Conservation (phyloP, 2,329 filamentous ascomycete genomes). For the Exophiala spinifera region DNA sequence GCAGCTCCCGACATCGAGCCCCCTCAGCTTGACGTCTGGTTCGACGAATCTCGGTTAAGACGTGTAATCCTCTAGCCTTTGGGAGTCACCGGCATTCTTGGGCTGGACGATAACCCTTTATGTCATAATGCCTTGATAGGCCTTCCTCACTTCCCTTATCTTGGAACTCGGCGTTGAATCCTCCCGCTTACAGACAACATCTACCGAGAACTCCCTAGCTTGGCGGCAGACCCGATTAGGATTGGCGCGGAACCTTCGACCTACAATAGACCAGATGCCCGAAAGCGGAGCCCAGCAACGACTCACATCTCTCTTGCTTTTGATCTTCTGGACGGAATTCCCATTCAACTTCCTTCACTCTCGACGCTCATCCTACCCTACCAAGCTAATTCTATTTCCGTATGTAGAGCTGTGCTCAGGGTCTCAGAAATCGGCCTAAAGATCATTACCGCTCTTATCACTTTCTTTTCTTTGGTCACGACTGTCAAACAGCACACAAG, state of each 20-base stretch:
- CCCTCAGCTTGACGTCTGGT: background rate
- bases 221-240: background rate
- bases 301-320: no score
- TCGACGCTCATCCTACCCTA: no score
- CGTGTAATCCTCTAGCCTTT: background rate
- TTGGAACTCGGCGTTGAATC: background rate
- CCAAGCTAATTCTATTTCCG: no score
- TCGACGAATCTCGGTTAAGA: background rate
- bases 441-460: background rate
- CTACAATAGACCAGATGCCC: no score
- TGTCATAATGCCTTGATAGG: no score
- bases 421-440: no score
- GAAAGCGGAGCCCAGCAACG: no score
- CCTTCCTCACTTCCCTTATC: background rate
- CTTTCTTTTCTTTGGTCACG: background rate
- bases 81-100: background rate
- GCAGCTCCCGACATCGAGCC: background rate
- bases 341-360: no score
- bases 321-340: no score
- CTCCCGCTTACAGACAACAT: background rate
- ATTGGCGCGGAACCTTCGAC: background rate
- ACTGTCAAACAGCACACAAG: background rate
- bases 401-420: no score
- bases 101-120: no score
- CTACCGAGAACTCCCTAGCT: background rate